These are phyloP conservation scores for Pyrenopolyporus hunteri DNA, from an alignment of 495 filamentous ascomycete genomes.

Conservation along the genomic window DNA sequence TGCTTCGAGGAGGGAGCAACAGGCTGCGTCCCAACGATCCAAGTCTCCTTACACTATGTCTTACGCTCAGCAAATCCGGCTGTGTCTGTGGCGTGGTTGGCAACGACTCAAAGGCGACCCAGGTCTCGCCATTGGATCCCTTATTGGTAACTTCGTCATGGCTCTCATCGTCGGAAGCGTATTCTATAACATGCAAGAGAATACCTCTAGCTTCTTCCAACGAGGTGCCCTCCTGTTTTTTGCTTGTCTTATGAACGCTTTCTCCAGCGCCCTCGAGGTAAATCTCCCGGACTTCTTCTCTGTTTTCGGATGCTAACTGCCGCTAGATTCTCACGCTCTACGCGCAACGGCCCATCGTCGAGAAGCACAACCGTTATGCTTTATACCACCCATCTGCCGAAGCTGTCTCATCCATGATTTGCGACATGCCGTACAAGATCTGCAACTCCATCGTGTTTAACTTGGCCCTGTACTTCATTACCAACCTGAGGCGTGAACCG, in stretches of 20 bases:
- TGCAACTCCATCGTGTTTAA: conserved; percentile 61
- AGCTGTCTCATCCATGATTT: conserved; percentile 81
- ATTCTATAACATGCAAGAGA: conserved; percentile 73
- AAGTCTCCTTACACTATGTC: conserved; percentile 81
- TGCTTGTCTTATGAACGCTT: conserved; percentile 84
- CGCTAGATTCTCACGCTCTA: conserved; percentile 76
- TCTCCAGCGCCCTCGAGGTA: conserved; percentile 76
- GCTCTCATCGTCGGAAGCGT: conserved; percentile 79
- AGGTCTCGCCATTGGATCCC: conserved; percentile 68
- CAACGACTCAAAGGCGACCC: conserved; percentile 72
- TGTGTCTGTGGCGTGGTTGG: conserved; percentile 80
- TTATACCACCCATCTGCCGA: conserved; percentile 90
- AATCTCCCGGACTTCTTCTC: conserved; percentile 6
- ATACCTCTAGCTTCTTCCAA: conserved; percentile 74
- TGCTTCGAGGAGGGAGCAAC: conserved; percentile 67
- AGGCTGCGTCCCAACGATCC: conserved; percentile 65
- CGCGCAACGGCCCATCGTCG: conserved; percentile 86
- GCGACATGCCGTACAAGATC: conserved; percentile 77
- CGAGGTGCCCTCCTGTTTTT: conserved; percentile 89
- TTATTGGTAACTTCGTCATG: conserved; percentile 78
- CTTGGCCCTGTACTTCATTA: conserved; percentile 85
- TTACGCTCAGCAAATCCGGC: conserved; percentile 68
- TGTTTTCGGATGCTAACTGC: conserved; percentile 1
- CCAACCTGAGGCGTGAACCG: conserved; percentile 76
- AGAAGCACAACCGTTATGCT: conserved; percentile 90